Conservation (phyloP, 352 stramenopile genomes). For the Globisporangium perplexum region DNA sequence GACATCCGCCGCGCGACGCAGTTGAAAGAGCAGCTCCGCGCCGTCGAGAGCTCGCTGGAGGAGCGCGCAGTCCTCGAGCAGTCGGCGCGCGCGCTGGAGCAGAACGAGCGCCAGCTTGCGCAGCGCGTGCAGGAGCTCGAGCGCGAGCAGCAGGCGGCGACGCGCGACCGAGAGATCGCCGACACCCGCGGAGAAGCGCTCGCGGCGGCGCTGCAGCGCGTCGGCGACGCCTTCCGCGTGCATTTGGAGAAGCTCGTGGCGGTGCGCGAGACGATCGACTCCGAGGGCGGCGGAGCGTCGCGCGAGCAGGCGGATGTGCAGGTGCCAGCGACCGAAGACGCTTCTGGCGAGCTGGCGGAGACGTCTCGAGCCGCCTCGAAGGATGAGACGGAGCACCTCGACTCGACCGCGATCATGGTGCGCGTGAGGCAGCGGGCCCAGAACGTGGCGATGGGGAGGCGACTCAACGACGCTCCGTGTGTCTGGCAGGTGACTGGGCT, state of each 20-base stretch:
- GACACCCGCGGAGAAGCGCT: conserved; percentile 13
- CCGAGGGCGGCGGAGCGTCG: neutral
- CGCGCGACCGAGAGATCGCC: conserved; percentile 11
- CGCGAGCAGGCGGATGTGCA: neutral
- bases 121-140: conserved; percentile 23
- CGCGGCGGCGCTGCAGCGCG: conserved; percentile 27
- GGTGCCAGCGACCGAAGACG: neutral
- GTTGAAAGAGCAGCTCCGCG: conserved; percentile 44
- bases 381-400: neutral
- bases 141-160: conserved; percentile 20
- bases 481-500: conserved; percentile 36
- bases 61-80: conserved; percentile 42
- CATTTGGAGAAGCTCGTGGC: conserved; percentile 57
- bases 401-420: conserved; percentile 7
- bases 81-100: conserved; percentile 28
- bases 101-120: conserved; percentile 23
- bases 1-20: conserved; percentile 49
- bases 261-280: conserved; percentile 43
- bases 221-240: conserved; percentile 43
- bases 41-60: conserved; percentile 49
- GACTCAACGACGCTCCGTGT: neutral
- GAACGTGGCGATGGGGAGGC: too few relatives aligned
- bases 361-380: neutral
- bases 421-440: neutral
- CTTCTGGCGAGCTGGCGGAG: neutral